Percentiles rank a stretch among this genome's conserved stretches.
These are phyloP conservation scores for Clonostachys sp. DNA, from an alignment of 2,329 filamentous ascomycete genomes.

Conservation along the genomic window DNA sequence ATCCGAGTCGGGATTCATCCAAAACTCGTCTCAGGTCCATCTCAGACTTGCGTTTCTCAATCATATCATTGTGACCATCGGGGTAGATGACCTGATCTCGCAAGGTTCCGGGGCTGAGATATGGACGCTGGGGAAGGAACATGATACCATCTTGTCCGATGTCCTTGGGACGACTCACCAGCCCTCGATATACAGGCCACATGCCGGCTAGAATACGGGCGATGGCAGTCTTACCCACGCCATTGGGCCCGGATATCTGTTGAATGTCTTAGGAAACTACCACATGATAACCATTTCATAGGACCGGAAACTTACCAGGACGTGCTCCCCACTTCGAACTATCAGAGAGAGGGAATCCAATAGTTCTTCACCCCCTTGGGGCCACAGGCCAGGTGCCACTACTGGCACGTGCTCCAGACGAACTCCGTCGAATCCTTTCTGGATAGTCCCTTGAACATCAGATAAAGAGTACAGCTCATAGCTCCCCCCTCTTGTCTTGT, in stretches of 20 bases:
- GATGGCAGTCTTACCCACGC: constrained; percentile 88
- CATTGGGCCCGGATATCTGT: constrained; percentile 86
- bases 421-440: constrained; percentile 92
- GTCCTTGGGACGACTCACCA: constrained; percentile 80
- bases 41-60: constrained; percentile 71
- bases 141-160: constrained; percentile 89
- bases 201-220: constrained; percentile 83
- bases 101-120: constrained; percentile 85
- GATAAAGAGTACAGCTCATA: constrained; percentile 84
- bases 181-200: constrained; percentile 92
- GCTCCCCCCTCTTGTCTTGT: constrained; percentile 62
- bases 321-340: constrained; percentile 84
- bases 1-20: constrained; percentile 80
- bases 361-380: constrained; percentile 86
- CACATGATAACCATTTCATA: background rate
- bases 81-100: constrained; percentile 98
- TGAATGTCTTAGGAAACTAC: background rate
- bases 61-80: constrained; percentile 92
- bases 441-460: constrained; percentile 88
- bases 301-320: constrained; percentile 51
- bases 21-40: constrained; percentile 73
- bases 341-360: constrained; percentile 86
- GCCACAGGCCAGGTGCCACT: constrained; percentile 83
- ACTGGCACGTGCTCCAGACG: constrained; percentile 90
- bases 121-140: constrained; percentile 93